Evolutionary conservation across 2,329 filamentous ascomycete genomes (phyloP).

Genomic region (Pseudogymnoascus sp.): DNA sequence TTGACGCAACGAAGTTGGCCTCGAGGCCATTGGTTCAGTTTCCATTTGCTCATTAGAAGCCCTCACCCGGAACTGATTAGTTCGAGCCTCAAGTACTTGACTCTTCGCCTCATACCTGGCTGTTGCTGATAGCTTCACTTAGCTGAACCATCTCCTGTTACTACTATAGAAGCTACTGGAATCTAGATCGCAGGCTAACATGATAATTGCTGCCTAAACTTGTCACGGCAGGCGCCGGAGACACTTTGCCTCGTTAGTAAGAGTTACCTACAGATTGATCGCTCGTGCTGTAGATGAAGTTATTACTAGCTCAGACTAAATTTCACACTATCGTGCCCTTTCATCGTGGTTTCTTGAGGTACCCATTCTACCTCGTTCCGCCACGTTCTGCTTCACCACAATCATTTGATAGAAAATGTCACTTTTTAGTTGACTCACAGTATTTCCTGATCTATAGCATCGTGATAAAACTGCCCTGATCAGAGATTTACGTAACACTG

Average conservation of each 20-base stretch:
- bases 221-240: background rate
- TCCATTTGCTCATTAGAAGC: background rate
- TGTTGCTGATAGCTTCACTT: background rate
- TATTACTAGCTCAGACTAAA: background rate
- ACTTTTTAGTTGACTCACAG: background rate
- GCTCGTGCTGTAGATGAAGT: background rate
- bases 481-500: background rate
- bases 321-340: background rate
- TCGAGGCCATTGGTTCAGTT: too few relatives aligned
- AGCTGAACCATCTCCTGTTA: background rate
- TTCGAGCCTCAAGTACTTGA: background rate
- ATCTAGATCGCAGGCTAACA: background rate
- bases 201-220: background rate
- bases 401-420: background rate
- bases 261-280: background rate
- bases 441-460: background rate
- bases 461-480: background rate
- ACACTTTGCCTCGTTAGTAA: background rate
- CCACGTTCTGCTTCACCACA: background rate
- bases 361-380: background rate
- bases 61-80: background rate
- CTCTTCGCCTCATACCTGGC: background rate
- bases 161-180: background rate
- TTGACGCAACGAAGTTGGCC: background rate
- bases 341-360: background rate